Percentiles rank a stretch among this genome's conserved stretches.
These are phyloP conservation scores for Phytophthora brassicae DNA, from an alignment of 352 stramenopile genomes.

Conservation along the genomic window DNA sequence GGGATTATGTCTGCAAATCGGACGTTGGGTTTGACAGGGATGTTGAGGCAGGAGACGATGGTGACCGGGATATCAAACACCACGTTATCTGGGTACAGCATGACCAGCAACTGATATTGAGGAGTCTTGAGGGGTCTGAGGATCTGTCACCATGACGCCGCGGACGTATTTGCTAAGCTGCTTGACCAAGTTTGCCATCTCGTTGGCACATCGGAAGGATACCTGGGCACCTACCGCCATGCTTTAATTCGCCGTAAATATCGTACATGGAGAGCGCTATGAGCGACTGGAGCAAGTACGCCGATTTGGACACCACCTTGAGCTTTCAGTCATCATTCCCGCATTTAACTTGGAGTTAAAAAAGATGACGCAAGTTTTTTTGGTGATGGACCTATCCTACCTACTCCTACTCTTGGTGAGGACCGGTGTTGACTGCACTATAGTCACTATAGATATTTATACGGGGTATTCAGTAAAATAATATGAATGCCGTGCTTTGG, in stretches of 20 bases:
- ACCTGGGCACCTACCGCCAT: background rate
- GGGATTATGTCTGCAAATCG: slow-evolving; percentile 18
- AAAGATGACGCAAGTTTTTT: too few relatives aligned
- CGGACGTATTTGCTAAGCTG: slow-evolving; percentile 15
- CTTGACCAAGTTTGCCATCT: slow-evolving; percentile 20
- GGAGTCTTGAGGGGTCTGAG: slow-evolving; percentile 15
- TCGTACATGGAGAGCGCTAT: slow-evolving; percentile 36
- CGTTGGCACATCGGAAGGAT: background rate
- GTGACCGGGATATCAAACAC: slow-evolving; percentile 41
- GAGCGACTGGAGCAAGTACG: slow-evolving; percentile 15
- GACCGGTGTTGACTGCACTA: too few relatives aligned
- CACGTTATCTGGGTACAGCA: slow-evolving; percentile 32
- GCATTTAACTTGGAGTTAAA: too few relatives aligned
- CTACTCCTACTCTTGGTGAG: too few relatives aligned
- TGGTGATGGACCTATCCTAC: too few relatives aligned
- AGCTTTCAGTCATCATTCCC: slow-evolving; percentile 35
- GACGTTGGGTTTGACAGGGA: slow-evolving; percentile 1
- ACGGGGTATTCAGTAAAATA: too few relatives aligned
- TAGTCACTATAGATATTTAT: too few relatives aligned
- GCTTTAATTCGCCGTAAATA: slow-evolving; percentile 27
- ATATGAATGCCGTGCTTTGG: too few relatives aligned
- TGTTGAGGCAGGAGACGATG: slow-evolving; percentile 33
- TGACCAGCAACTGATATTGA: slow-evolving; percentile 11
- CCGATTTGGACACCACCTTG: slow-evolving; percentile 35
- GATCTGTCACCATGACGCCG: slow-evolving; percentile 18